Evolutionary conservation across 1,139 yeast species (phyloP), one percentile per base, ranked within the genome.

Genomic region (Blastobotrys ciferrii): DNA sequence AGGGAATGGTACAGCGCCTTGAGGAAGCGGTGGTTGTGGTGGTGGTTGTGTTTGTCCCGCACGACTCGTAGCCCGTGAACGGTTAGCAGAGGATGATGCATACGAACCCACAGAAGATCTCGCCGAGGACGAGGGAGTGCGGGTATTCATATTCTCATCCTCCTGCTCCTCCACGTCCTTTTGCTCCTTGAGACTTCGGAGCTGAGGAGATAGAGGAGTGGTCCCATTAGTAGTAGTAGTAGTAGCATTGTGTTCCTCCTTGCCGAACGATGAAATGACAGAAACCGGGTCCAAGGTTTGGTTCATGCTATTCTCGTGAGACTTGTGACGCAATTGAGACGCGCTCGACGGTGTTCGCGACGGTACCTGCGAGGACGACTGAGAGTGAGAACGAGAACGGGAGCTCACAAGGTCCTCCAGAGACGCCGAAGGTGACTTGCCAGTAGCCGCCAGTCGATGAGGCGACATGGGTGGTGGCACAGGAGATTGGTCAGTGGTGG

Each of bases 1-100:
- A 4, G 45, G 39, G 28, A 32, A 42, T 11, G 45, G 45, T n/a
- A 42, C 14, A 9, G 40, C 25, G 6, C 28, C 28, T 9, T 18
- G 40, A 11, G 53, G 54, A n/a, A 46, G 41, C 12, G 47, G 49
- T 4, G 51, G 51, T 13, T 51, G 52, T 13, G 45, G 37, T 12
- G 47, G 49, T 5, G 53, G 50, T 15, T 52, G 52, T 13, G 47
- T 43, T 37, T 56, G 60, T 32, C 56, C 61, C 9, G 63, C 62
- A 19, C 62, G 50, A 39, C 60, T 57, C 5, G 62, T 52, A 5
- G 62, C 61, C 36, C 62, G 45, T 32, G 58, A 53, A 13, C 62
- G 48, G 7, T 50, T 31, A 2, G 53, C 52, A 13, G 43, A 42
- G 7, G 58, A 52, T 3, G 59, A 35, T 9, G 30, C 46, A 23